Conservation (phyloP, 1,284 basidiomycete genomes). For the Heimioporus retisporus region DNA sequence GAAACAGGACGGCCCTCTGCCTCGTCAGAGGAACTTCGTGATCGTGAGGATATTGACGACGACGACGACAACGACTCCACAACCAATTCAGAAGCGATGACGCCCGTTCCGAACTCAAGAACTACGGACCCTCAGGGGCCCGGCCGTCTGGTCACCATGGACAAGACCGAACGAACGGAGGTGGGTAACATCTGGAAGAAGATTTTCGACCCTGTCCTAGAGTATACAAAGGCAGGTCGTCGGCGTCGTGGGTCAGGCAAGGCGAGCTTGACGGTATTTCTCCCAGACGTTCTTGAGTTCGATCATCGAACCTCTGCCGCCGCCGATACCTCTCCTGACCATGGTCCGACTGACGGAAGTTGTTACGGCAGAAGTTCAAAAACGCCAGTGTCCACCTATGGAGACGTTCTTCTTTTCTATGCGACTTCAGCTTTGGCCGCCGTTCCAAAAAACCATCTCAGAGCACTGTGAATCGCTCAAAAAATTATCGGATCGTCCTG, state of each 20-base stretch:
- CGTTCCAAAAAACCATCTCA: constrained; percentile 91
- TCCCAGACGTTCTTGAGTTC: constrained; percentile 74
- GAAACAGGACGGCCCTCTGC: constrained; percentile 50
- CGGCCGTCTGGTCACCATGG: constrained; percentile 41
- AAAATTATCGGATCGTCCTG: constrained; percentile 76
- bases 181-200: constrained; percentile 87
- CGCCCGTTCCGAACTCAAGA: constrained; percentile 21
- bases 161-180: constrained; percentile 69
- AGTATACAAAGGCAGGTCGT: constrained; percentile 76
- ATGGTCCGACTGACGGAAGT: constrained; percentile 92
- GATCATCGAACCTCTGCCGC: constrained; percentile 75
- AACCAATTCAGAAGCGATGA: constrained; percentile 52
- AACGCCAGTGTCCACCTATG: constrained; percentile 80
- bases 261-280: constrained; percentile 3
- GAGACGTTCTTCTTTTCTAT: constrained; percentile 84
- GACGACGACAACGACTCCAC: constrained; percentile 46
- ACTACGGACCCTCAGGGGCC: constrained; percentile 30
- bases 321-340: constrained; percentile 80
- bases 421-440: constrained; percentile 90
- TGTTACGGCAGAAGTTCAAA: constrained; percentile 77
- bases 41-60: constrained; percentile 17
- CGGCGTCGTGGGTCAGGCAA: constrained; percentile 12
- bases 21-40: constrained; percentile 34
- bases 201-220: constrained; percentile 89
- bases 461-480: constrained; percentile 85